A percentile compares a stretch with the other conserved stretches of the same genome.
phyloP scores from a whole-genome alignment of 306 rosid genomes.

The Senna tora region DNA sequence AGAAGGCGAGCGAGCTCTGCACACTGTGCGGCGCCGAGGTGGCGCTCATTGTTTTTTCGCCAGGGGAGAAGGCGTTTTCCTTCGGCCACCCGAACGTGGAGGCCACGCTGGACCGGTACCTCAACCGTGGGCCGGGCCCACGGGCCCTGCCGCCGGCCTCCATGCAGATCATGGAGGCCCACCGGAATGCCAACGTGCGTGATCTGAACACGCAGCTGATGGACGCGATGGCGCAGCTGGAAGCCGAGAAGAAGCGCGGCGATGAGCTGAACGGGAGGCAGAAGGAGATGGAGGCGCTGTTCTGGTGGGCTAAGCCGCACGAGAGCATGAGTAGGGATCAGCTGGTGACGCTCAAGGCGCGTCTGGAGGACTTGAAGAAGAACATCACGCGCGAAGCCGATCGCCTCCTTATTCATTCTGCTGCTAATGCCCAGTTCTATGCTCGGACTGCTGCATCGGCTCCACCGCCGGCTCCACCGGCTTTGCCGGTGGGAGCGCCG shows the following conservation, averaged over 20 bases:
- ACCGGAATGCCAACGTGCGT: constrained; percentile 32
- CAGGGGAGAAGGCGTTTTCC: constrained; percentile 40
- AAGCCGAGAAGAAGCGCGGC: background rate
- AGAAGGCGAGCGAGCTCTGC: constrained; percentile 53
- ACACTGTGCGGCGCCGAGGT: constrained; percentile 39
- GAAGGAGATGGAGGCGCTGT: background rate
- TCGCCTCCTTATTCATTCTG: background rate
- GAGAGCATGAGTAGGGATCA: background rate
- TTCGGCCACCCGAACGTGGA: constrained; percentile 50
- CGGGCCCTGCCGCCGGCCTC: background rate
- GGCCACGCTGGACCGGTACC: constrained; percentile 19
- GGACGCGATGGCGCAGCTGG: background rate
- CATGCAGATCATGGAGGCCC: constrained; percentile 37
- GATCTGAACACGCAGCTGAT: constrained; percentile 35
- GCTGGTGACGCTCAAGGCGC: background rate
- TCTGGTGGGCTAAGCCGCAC: constrained; percentile 30
- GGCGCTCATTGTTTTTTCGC: constrained; percentile 44
- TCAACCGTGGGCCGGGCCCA: background rate
- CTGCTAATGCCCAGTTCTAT: constrained; percentile 1
- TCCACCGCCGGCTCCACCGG: background rate
- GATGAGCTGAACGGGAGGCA: background rate
- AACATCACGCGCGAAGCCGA: background rate
- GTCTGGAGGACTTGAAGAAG: constrained; percentile 4
- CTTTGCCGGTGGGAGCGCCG: background rate
- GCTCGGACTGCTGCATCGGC: background rate